These are phyloP conservation scores for Chaetoceros tenuissimus DNA, from an alignment of 108 stramenopile species.

Conservation along the genomic window DNA sequence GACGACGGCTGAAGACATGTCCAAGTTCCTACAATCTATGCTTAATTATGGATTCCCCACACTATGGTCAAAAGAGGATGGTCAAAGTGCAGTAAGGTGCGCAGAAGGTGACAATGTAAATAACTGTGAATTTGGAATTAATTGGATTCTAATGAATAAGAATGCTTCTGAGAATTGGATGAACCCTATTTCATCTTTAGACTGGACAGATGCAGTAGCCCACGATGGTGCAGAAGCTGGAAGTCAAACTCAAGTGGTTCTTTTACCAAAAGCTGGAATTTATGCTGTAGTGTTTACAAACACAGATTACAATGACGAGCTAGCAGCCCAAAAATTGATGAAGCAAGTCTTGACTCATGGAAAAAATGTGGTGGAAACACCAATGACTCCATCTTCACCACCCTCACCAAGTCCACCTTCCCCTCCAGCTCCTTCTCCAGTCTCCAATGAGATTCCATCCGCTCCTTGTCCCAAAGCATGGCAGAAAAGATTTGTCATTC, in stretches of 20 bases:
- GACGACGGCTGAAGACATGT: constrained; percentile 8
- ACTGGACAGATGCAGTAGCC: constrained; percentile 11
- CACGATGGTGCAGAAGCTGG: constrained; percentile 14
- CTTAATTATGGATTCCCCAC: constrained; percentile 8
- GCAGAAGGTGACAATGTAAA: constrained; percentile 4
- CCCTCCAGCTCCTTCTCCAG: too few relatives aligned
- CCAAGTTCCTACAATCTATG: constrained; percentile 7
- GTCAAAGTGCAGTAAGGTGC: constrained; percentile 2
- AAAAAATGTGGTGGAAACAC: too few relatives aligned
- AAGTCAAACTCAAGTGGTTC: constrained; percentile 8
- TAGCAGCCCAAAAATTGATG: constrained; percentile 5
- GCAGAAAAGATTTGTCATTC: too few relatives aligned
- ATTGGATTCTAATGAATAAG: too few relatives aligned
- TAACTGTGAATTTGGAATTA: too few relatives aligned
- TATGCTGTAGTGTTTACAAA: constrained; percentile 14
- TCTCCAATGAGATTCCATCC: too few relatives aligned
- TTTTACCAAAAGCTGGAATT: constrained; percentile 13
- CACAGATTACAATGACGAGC: constrained; percentile 6
- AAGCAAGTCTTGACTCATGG: too few relatives aligned
- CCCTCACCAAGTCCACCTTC: too few relatives aligned
- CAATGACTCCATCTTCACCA: too few relatives aligned
- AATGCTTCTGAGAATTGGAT: neutral
- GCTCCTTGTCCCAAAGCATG: too few relatives aligned
- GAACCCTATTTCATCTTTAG: neutral
- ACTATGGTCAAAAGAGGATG: constrained; percentile 6